phyloP scores from a whole-genome alignment of 805 yeast species.

The Metschnikowia gruessii region DNA sequence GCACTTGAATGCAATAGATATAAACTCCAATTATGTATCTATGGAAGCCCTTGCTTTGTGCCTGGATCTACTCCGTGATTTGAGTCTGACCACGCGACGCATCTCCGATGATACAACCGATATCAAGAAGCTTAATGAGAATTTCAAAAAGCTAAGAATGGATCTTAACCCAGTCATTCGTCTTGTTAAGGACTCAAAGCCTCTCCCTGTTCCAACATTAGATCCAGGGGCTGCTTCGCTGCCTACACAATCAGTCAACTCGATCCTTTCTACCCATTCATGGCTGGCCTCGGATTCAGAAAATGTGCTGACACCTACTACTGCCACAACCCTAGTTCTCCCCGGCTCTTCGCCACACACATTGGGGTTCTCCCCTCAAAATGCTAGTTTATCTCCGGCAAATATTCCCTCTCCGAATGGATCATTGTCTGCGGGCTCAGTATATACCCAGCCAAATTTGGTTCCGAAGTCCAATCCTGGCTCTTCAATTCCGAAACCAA shows the following conservation, averaged over 20 bases:
- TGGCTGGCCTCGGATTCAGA: slow-evolving; percentile 17
- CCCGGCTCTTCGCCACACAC: slow-evolving; percentile 4
- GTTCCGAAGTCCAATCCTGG: slow-evolving; percentile 3
- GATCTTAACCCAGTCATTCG: slow-evolving; percentile 65
- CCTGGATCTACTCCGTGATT: slow-evolving; percentile 34
- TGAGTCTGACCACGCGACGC: slow-evolving; percentile 23
- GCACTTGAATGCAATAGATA: slow-evolving; percentile 29
- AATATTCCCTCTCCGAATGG: slow-evolving; percentile 1
- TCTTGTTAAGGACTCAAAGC: slow-evolving; percentile 60
- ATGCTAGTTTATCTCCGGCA: neutral
- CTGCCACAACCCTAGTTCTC: slow-evolving; percentile 8
- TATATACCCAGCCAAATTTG: neutral
- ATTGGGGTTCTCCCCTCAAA: slow-evolving; percentile 2
- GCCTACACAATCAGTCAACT: slow-evolving; percentile 27
- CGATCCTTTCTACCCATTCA: slow-evolving; percentile 13
- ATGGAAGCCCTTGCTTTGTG: slow-evolving; percentile 39
- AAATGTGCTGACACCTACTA: slow-evolving; percentile 8
- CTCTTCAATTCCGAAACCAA: slow-evolving; percentile 5
- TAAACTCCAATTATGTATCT: slow-evolving; percentile 36
- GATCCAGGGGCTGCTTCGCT: slow-evolving; percentile 36
- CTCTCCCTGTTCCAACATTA: slow-evolving; percentile 62
- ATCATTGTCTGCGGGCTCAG: neutral
- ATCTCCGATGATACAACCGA: slow-evolving; percentile 24
- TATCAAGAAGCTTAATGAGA: slow-evolving; percentile 47
- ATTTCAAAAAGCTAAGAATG: slow-evolving; percentile 54